Evolutionary conservation across 2,329 filamentous ascomycete species (phyloP), one percentile per base, ranked within the genome.

Genomic region (Trichoderma arundinaceum): DNA sequence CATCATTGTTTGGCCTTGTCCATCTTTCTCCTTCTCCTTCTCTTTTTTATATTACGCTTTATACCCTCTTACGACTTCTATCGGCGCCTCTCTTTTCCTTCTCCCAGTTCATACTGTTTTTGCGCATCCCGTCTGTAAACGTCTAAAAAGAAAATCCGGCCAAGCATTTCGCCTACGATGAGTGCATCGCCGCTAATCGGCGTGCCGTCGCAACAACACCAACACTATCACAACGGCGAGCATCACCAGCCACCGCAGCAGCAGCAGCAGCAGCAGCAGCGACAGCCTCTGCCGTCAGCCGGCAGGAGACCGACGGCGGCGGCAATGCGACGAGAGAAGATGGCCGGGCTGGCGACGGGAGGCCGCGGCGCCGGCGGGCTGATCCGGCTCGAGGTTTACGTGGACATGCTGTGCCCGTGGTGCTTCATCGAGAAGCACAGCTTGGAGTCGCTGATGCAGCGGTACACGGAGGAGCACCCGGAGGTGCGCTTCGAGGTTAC

Each of bases 391-490:
- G 80, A 83, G 54, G 74, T 84, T 52, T 81, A 84, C 69, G 74
- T 80, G 43, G 84, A 86, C 71, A 77, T 82, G 7, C 74, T 83
- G 43, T 86, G 84, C 66, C 82, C 83, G 4, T 85, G 82, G 76
- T 84, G 81, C 69, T 86, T 83, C 69, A 76, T 85, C 66, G 79
- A 80, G 65, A 79, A 83, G 68, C 79, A 76, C 64, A 80, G 77
- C 62, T 76, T 86, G 59, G 78, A 83, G 66, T 69, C 67, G 12
- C 82, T 83, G 63, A 82, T 84, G 67, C 71, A 74, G 22, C 69
- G 72, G 6, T 83, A 81, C 71, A 74, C 74, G 62, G 68, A 72
- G 4, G 69, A 69, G 13, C 76, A 83, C 66, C 81, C 81, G 0
- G 76, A 79, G 15, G 76, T 79, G 28, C 75, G 78, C 5, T 84